Evolutionary conservation across 1,284 basidiomycete genomes (phyloP).

Genomic region (Kwoniella shivajii): DNA sequence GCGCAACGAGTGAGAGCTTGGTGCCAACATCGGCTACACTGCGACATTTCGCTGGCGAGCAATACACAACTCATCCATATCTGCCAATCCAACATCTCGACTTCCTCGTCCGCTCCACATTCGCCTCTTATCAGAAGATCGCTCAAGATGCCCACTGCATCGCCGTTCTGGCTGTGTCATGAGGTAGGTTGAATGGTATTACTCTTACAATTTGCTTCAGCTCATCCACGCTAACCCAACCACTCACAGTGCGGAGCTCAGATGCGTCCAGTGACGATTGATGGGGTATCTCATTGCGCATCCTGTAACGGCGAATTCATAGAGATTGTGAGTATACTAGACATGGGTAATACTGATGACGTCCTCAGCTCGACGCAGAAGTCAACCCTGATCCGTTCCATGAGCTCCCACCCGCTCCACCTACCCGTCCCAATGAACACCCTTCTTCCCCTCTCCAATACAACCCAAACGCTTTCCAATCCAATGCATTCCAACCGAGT

Average conservation of each 20-base stretch:
- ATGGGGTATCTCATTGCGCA: conserved; percentile 42
- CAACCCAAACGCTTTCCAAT: conserved; percentile 2
- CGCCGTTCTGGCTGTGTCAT: conserved; percentile 50
- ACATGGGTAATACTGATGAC: background rate
- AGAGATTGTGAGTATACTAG: conserved; percentile 41
- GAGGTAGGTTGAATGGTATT: conserved; percentile 36
- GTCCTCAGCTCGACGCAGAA: conserved; percentile 41
- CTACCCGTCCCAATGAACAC: conserved; percentile 25
- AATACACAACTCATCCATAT: no score
- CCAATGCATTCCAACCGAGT: background rate
- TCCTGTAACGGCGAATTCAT: conserved; percentile 49
- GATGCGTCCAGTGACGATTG: conserved; percentile 42
- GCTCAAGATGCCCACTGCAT: conserved; percentile 26
- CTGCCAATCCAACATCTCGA: no score
- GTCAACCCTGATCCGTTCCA: conserved; percentile 48
- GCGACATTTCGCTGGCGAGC: no score
- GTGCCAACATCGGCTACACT: no score
- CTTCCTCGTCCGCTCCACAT: no score
- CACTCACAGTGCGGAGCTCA: conserved; percentile 40
- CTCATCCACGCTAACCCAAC: conserved; percentile 7
- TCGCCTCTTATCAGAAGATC: no score
- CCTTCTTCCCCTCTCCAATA: background rate
- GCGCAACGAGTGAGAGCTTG: no score
- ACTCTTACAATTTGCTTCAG: conserved; percentile 1
- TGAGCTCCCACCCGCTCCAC: conserved; percentile 46